phyloP scores from a whole-genome alignment of 2,329 filamentous ascomycete genomes.

The Thielaviopsis populi region DNA sequence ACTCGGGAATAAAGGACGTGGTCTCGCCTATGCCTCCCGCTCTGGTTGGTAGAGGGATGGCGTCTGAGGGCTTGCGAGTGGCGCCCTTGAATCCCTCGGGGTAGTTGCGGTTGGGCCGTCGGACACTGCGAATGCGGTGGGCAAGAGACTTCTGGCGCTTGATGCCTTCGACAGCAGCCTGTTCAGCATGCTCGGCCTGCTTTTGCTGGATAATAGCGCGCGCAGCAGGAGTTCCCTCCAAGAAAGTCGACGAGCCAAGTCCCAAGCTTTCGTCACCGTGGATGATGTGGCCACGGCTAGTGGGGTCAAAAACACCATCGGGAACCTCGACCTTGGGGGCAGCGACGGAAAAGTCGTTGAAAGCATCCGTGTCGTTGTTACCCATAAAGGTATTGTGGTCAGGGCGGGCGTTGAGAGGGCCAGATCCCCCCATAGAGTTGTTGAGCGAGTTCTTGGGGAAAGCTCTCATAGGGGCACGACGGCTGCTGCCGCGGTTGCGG shows the following conservation, averaged over 20 bases:
- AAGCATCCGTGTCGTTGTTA: constrained; percentile 63
- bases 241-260: constrained; percentile 83
- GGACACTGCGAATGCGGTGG: constrained; percentile 77
- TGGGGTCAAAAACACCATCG: constrained; percentile 48
- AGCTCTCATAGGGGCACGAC: constrained; percentile 84
- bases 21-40: constrained; percentile 15
- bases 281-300: constrained; percentile 51
- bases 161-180: constrained; percentile 41
- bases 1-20: constrained; percentile 35
- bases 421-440: constrained; percentile 77
- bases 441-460: constrained; percentile 88
- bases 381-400: constrained; percentile 86
- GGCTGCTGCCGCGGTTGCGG: constrained; percentile 71
- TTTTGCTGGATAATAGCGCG: constrained; percentile 61
- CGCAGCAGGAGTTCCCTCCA: constrained; percentile 84
- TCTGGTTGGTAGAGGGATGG: constrained; percentile 18
- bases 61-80: constrained; percentile 28
- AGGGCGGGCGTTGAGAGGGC: constrained; percentile 65
- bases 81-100: constrained; percentile 30
- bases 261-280: constrained; percentile 75
- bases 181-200: constrained; percentile 52
- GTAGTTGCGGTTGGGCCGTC: constrained; percentile 29
- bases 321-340: constrained; percentile 21
- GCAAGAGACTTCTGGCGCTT: constrained; percentile 89
- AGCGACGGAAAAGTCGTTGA: constrained; percentile 56